Percentiles rank a stretch among this genome's conserved stretches.
Evolutionary conservation across 192 early-diverging fungal species (phyloP).

Genomic region (Podila minutissima): DNA sequence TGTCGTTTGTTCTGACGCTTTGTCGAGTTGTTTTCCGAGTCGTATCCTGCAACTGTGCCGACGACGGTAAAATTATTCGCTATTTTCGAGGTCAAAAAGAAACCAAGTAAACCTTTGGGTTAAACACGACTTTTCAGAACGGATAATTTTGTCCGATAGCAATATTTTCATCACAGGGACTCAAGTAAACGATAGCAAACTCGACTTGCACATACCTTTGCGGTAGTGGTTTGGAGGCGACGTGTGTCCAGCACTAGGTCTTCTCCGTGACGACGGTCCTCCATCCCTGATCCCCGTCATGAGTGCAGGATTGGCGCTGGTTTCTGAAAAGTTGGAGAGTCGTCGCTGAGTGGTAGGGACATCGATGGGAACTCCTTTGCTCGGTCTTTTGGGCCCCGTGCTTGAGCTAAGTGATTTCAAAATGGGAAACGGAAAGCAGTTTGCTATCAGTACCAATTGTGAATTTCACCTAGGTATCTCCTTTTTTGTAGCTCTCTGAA

Average conservation of each 20-base stretch:
- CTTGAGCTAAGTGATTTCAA: slow-evolving; percentile 3
- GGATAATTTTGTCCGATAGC: too few species aligned
- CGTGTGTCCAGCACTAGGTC: slow-evolving; percentile 1
- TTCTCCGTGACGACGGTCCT: slow-evolving; percentile 4
- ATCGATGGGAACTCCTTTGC: slow-evolving; percentile 28
- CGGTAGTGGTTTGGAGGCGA: not conserved
- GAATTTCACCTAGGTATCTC: too few species aligned
- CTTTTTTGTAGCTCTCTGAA: too few species aligned
- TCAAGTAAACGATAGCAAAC: too few species aligned
- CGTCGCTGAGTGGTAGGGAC: slow-evolving; percentile 23
- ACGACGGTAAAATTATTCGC: not conserved
- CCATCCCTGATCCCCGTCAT: slow-evolving; percentile 24
- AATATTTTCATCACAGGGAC: not conserved
- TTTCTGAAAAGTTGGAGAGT: not conserved
- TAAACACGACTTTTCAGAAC: not conserved
- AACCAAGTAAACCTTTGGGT: not conserved
- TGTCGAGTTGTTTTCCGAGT: not conserved
- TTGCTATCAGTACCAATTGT: too few species aligned
- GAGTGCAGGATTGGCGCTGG: slow-evolving; percentile 5
- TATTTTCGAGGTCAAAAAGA: not conserved
- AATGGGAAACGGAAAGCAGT: not conserved
- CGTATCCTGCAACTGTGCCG: not conserved
- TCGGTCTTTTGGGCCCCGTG: slow-evolving; percentile 1
- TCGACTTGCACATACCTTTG: not conserved
- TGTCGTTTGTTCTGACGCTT: not conserved